phyloP scores from a whole-genome alignment of 768 basidiomycete genomes.

The Amanita subjunquillea region DNA sequence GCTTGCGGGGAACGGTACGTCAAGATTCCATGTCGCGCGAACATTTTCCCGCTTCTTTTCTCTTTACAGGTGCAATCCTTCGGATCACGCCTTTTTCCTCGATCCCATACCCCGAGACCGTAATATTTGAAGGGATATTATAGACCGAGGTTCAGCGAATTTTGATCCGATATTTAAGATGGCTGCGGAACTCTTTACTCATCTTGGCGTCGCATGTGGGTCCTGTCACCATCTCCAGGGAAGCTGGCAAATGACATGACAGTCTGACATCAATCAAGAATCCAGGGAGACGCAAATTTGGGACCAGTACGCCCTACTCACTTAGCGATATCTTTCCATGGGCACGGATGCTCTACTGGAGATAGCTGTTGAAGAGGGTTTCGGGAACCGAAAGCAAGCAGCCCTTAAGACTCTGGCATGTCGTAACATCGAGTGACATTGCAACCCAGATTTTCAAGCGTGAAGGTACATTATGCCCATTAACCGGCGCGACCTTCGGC shows the following conservation, averaged over 20 bases:
- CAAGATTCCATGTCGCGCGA: not conserved
- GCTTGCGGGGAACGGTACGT: conserved; percentile 12
- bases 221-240: not conserved
- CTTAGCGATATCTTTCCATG: not conserved
- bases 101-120: conserved; percentile 6
- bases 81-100: conserved; percentile 8
- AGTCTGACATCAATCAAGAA: not conserved
- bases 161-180: conserved; percentile 5
- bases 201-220: conserved; percentile 6
- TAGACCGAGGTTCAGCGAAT: conserved; percentile 6
- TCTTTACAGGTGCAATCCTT: conserved; percentile 10
- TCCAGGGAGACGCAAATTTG: not conserved
- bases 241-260: not conserved
- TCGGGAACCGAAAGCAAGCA: not conserved
- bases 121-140: conserved; percentile 8
- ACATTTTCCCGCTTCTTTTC: not conserved
- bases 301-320: not conserved
- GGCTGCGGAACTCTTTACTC: conserved; percentile 7
- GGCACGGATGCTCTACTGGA: not conserved
- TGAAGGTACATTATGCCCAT: not conserved
- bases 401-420: not conserved
- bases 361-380: not conserved
- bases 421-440: not conserved
- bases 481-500: not conserved
- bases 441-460: not conserved